Percentiles rank a stretch among this genome's conserved stretches.
Conservation (phyloP, 768 basidiomycete genomes). For the Boletus insuetus region DNA sequence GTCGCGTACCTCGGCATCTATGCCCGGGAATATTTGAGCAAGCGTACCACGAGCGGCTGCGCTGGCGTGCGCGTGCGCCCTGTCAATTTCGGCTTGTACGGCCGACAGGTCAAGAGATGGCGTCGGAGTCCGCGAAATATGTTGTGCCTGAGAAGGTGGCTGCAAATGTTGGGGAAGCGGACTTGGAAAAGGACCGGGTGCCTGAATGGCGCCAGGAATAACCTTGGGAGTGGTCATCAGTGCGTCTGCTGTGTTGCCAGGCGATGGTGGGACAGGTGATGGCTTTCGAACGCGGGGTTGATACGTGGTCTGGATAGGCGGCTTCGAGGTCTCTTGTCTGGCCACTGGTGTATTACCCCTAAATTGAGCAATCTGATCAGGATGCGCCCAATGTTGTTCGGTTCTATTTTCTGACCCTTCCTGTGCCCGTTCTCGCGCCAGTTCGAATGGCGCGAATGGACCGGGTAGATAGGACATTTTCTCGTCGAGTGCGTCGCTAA, state of each 20-base stretch:
- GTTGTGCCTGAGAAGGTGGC: constrained; percentile 46
- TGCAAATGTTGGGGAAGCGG: constrained; percentile 30
- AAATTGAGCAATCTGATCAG: constrained; percentile 34
- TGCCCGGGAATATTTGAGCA: constrained; percentile 81
- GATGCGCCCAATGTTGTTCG: constrained; percentile 39
- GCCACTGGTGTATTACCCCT: constrained; percentile 32
- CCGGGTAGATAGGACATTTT: constrained; percentile 64
- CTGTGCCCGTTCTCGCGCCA: constrained; percentile 49
- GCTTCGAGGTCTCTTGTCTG: constrained; percentile 26
- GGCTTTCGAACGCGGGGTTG: constrained; percentile 66
- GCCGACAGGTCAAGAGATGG: constrained; percentile 67
- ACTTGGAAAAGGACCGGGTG: constrained; percentile 32
- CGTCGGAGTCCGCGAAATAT: constrained; percentile 68
- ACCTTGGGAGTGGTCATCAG: constrained; percentile 14
- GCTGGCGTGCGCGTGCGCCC: constrained; percentile 69
- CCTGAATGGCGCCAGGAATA: constrained; percentile 46
- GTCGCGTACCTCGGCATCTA: constrained; percentile 82
- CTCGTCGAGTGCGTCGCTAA: constrained; percentile 79
- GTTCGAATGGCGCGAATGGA: constrained; percentile 66
- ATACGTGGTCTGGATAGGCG: constrained; percentile 62
- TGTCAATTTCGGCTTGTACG: constrained; percentile 75
- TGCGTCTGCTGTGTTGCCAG: constrained; percentile 39
- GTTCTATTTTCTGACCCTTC: constrained; percentile 36
- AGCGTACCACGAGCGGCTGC: constrained; percentile 74
- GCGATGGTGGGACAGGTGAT: constrained; percentile 38